Base-by-base conservation (phyloP, 192 early-diverging fungal genomes). In the Geosiphon pyriformis region DNA sequence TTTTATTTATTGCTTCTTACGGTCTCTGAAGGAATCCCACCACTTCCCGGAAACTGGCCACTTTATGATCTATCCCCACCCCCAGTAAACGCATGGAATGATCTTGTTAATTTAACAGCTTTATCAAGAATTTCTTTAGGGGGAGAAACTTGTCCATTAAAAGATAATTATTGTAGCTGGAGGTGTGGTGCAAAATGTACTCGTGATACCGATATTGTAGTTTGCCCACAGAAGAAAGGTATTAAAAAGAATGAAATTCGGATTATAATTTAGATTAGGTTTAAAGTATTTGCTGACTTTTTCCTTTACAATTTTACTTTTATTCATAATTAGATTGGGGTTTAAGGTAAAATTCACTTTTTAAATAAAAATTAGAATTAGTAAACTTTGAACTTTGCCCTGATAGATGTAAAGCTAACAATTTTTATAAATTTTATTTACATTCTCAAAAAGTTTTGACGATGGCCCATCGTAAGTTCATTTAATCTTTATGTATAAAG, bases 381-480 rank as follows among this genome's bases (percentile, higher is more conserved):
- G 6, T 42, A 42, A 15, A 10, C 15, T 42, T 42, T 42, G 6
- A 42, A 42, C 37, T n/a, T n/a, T n/a, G n/a, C n/a, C n/a, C n/a
- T n/a, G n/a, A n/a, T n/a, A n/a, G n/a, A n/a, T n/a, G n/a, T n/a
- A 15, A 42, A 6, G 37, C 6, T 42, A 42, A 10, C 37, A 10
- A 42, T 42, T 42, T 42, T 42, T 42, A 6, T 6, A 42, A 42
- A 42, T 42, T 15, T 33, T 20, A 29, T 67, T 12, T n/a, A n/a
- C n/a, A n/a, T n/a, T n/a, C n/a, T n/a, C n/a, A n/a, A n/a, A n/a
- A n/a, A 48, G 22, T 31, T 57, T 57, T n/a, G 65, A 67, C 46
- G 65, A 67, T 48, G 65, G 65, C 3, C 65, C 65, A 25, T 42
- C 53, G 65, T 67, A 67, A 67, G 53, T 57, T 20, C 55, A 27